Evolutionary conservation across 2,329 filamentous ascomycete species (phyloP).

Genomic region (Arthroderma sp.): DNA sequence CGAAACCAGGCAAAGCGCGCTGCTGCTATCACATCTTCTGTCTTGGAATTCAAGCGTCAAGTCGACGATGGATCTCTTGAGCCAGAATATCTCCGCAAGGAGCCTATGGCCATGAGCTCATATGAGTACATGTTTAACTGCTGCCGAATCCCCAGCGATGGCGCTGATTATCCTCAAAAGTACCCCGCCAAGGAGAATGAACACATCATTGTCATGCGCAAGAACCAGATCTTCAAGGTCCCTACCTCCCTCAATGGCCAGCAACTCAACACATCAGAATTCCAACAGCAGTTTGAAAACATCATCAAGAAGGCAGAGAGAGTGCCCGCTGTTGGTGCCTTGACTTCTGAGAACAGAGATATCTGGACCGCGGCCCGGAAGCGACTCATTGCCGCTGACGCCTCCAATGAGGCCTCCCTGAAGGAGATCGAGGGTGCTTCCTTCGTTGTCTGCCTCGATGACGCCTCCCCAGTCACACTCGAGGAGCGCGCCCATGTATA

Average conservation of each 20-base stretch:
- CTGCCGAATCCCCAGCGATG: slow-evolving; percentile 69
- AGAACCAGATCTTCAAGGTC: slow-evolving; percentile 97
- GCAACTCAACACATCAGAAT: slow-evolving; percentile 76
- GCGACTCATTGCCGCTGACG: slow-evolving; percentile 60
- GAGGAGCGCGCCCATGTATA: slow-evolving; percentile 93
- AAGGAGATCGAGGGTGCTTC: slow-evolving; percentile 76
- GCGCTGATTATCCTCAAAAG: slow-evolving; percentile 72
- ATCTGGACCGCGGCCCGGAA: slow-evolving; percentile 77
- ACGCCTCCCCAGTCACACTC: slow-evolving; percentile 77
- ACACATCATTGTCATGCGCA: slow-evolving; percentile 79
- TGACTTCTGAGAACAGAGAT: slow-evolving; percentile 89
- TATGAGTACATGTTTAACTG: slow-evolving; percentile 99
- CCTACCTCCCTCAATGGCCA: slow-evolving; percentile 65
- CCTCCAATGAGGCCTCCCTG: slow-evolving; percentile 64
- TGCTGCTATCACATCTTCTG: slow-evolving; percentile 73
- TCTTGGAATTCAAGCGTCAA: slow-evolving; percentile 85
- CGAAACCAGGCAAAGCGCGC: slow-evolving; percentile 85
- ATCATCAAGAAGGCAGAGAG: slow-evolving; percentile 69
- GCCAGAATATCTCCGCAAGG: slow-evolving; percentile 97
- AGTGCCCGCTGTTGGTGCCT: slow-evolving; percentile 60
- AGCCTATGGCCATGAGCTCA: slow-evolving; percentile 95
- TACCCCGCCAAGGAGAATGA: slow-evolving; percentile 62
- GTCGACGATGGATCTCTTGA: slow-evolving; percentile 73
- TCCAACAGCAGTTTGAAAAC: slow-evolving; percentile 76
- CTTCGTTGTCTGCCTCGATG: slow-evolving; percentile 87